phyloP scores from a whole-genome alignment of 257 asterid species.

The Scutellaria minor region DNA sequence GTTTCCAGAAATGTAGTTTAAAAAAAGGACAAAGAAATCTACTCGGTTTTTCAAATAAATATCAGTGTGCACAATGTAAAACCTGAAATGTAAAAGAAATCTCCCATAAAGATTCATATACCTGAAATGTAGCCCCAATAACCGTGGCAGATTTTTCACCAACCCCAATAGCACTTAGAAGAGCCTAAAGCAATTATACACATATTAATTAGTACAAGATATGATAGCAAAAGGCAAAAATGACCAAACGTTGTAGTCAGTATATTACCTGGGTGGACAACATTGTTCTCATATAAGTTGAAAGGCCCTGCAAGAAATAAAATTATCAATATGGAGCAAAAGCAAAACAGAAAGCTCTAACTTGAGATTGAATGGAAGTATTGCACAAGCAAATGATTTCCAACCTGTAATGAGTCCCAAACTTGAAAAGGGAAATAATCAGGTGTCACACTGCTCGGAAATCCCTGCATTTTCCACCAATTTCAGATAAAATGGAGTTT shows the following conservation, averaged over 20 bases:
- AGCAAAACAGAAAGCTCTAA: background rate
- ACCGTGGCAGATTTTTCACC: constrained; percentile 98
- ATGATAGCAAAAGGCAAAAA: constrained; percentile 17
- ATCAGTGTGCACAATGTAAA: constrained; percentile 10
- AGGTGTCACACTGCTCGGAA: constrained; percentile 89
- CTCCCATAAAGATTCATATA: constrained; percentile 14
- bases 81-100: background rate
- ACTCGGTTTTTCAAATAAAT: constrained; percentile 12
- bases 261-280: constrained; percentile 85
- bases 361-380: constrained; percentile 9
- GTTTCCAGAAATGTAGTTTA: constrained; percentile 26
- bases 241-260: constrained; percentile 7
- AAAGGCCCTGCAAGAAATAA: constrained; percentile 70
- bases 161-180: constrained; percentile 94
- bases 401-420: constrained; percentile 97
- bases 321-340: constrained; percentile 8
- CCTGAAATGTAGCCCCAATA: constrained; percentile 98
- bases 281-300: constrained; percentile 94
- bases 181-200: constrained; percentile 60
- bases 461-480: constrained; percentile 65
- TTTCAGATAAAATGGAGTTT: constrained; percentile 25
- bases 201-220: constrained; percentile 17
- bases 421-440: constrained; percentile 86
- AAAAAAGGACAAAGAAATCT: constrained; percentile 9
- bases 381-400: background rate